Percentiles rank a stretch among this genome's conserved stretches.
Evolutionary conservation across 148 eudicot genomes (phyloP).

Genomic region (Chenopodium album): DNA sequence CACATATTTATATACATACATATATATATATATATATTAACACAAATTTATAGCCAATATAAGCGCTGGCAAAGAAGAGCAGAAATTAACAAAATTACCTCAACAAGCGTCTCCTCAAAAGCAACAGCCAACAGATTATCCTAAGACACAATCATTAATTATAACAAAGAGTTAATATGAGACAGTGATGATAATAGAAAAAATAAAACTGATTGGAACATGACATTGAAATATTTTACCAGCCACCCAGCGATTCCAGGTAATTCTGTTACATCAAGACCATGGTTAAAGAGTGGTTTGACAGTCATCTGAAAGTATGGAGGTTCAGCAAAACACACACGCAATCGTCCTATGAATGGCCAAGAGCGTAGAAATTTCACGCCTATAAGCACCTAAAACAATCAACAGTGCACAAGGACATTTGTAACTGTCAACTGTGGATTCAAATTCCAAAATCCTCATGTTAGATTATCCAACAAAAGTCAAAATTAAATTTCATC

Average conservation of each 20-base stretch:
- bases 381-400: constrained; percentile 76
- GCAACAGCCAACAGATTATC: constrained; percentile 82
- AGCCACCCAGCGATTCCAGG: constrained; percentile 99
- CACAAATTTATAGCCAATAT: not conserved
- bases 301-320: constrained; percentile 96
- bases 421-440: not conserved
- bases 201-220: not conserved
- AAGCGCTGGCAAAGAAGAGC: not conserved
- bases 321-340: constrained; percentile 91
- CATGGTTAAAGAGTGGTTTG: constrained; percentile 80
- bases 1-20: too few relatives aligned
- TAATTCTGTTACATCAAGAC: constrained; percentile 86
- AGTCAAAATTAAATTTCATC: not conserved
- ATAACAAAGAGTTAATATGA: not conserved
- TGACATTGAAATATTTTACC: constrained; percentile 17
- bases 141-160: constrained; percentile 32
- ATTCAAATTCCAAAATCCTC: not conserved
- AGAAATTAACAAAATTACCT: constrained; percentile 47
- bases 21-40: not conserved
- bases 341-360: constrained; percentile 89
- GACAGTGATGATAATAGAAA: not conserved
- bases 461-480: not conserved
- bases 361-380: constrained; percentile 80
- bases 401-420: not conserved
- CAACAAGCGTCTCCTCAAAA: constrained; percentile 95